Conservation (phyloP, 129 eudicot genomes). For the Deinandra increscens region DNA sequence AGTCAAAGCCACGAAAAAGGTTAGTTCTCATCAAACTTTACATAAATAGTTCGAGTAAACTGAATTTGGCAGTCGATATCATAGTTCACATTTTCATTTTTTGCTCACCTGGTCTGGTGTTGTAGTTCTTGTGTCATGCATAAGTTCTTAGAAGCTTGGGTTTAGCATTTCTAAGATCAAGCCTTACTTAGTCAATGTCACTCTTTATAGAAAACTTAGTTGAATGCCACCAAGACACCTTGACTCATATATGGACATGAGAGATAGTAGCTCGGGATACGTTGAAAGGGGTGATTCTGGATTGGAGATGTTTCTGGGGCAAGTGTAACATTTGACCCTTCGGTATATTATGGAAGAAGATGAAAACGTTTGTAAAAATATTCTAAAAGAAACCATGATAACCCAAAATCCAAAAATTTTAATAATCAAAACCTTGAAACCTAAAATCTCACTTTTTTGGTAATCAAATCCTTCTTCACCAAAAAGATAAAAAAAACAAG, state of each 20-base stretch:
- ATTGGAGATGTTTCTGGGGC: too few relatives aligned
- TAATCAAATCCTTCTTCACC: not conserved
- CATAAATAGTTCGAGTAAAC: not conserved
- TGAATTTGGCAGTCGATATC: not conserved
- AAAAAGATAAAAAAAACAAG: too few relatives aligned
- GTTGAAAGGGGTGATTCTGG: too few relatives aligned
- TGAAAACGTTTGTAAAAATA: not conserved
- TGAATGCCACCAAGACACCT: not conserved
- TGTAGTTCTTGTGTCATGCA: slow-evolving; percentile 19
- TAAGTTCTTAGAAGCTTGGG: not conserved
- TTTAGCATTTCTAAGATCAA: slow-evolving; percentile 15
- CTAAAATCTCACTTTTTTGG: not conserved
- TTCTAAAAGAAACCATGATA: not conserved
- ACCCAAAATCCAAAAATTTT: not conserved
- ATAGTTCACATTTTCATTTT: not conserved
- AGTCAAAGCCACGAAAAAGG: slow-evolving; percentile 99
- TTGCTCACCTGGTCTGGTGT: not conserved
- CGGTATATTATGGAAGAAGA: not conserved
- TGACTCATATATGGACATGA: not conserved
- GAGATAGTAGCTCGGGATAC: not conserved
- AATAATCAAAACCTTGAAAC: not conserved
- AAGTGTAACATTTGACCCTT: too few relatives aligned
- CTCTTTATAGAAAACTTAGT: not conserved
- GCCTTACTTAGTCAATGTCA: not conserved
- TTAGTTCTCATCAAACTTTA: slow-evolving; percentile 19